Conservation (phyloP, 2,329 filamentous ascomycete species). For the Trichocomaceae sp. region DNA sequence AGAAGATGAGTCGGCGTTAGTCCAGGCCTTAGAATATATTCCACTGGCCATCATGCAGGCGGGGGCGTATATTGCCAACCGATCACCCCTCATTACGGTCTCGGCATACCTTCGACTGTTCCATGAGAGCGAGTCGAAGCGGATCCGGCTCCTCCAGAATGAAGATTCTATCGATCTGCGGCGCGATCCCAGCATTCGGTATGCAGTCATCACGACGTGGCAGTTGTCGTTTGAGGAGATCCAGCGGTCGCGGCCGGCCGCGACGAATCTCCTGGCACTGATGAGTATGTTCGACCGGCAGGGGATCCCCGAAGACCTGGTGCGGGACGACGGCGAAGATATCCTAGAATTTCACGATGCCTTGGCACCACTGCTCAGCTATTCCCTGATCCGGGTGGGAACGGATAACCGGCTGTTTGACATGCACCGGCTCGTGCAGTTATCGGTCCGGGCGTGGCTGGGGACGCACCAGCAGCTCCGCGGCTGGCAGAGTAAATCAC, state of each 20-base stretch:
- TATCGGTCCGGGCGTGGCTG: constrained; percentile 22
- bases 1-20: constrained; percentile 8
- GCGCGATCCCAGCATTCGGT: constrained; percentile 20
- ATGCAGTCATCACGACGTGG: constrained; percentile 26
- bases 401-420: constrained; percentile 13
- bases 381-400: constrained; percentile 17
- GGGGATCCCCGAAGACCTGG: constrained; percentile 18
- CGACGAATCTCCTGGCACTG: constrained; percentile 22
- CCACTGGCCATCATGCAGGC: constrained; percentile 28
- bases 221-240: constrained; percentile 31
- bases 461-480: constrained; percentile 18
- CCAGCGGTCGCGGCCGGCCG: constrained; percentile 18
- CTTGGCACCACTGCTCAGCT: constrained; percentile 16
- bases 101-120: constrained; percentile 22
- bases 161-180: constrained; percentile 19
- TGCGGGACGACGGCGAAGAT: not conserved
- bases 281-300: constrained; percentile 27
- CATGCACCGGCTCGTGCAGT: constrained; percentile 26
- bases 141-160: constrained; percentile 22
- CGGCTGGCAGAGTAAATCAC: not conserved
- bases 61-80: constrained; percentile 23
- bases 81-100: not conserved
- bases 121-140: constrained; percentile 25
- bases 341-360: constrained; percentile 20
- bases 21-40: constrained; percentile 22